A percentile compares a stretch with the other conserved stretches of the same genome.
Evolutionary conservation across 495 filamentous ascomycete species (phyloP).

Genomic region (Trichocladium antarcticum): DNA sequence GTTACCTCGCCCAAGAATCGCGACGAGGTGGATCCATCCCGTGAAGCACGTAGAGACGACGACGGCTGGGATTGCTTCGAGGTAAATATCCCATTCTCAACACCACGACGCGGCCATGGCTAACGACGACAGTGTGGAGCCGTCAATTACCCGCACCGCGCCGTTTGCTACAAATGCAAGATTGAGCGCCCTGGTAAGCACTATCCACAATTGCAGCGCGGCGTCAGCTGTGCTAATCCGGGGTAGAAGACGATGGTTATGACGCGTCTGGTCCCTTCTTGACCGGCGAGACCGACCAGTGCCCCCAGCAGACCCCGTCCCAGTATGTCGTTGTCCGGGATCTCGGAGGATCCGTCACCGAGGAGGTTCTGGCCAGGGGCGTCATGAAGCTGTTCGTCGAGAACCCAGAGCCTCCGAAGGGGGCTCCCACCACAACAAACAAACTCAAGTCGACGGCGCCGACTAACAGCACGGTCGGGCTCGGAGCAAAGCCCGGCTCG

Average conservation of each 20-base stretch:
- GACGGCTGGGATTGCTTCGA: constrained; percentile 69
- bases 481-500: constrained; percentile 67
- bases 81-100: constrained; percentile 29
- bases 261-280: constrained; percentile 23
- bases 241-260: constrained; percentile 16
- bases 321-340: constrained; percentile 72
- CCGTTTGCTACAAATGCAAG: constrained; percentile 66
- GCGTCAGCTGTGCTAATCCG: background rate
- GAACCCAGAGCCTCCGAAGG: constrained; percentile 29
- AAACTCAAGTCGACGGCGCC: constrained; percentile 65
- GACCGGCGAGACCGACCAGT: constrained; percentile 72
- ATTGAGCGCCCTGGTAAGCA: constrained; percentile 55
- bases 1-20: constrained; percentile 49
- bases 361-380: constrained; percentile 68
- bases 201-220: background rate
- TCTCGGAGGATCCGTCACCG: constrained; percentile 61
- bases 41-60: constrained; percentile 40
- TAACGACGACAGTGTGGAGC: constrained; percentile 49
- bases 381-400: constrained; percentile 61
- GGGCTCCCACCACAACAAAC: constrained; percentile 32
- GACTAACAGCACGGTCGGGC: constrained; percentile 51
- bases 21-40: constrained; percentile 44
- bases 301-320: constrained; percentile 60
- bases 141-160: constrained; percentile 58
- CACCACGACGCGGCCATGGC: background rate